Conservation (phyloP, 768 basidiomycete species). For the Phanerodontia chrysosporium region DNA sequence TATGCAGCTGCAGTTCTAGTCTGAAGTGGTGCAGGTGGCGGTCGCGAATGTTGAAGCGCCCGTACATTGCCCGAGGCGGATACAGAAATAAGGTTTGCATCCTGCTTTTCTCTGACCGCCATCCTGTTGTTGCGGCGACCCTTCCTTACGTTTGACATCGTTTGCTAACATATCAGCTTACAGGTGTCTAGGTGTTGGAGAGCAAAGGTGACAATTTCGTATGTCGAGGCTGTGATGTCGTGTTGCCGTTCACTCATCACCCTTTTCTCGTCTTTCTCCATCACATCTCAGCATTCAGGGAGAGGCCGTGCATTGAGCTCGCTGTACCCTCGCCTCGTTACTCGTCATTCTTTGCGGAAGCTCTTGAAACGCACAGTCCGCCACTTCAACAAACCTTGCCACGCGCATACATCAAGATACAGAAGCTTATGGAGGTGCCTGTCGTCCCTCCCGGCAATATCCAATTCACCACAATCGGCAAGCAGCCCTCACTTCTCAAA, state of each 20-base stretch:
- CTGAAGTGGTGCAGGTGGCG: too few species aligned
- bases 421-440: too few species aligned
- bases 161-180: background rate
- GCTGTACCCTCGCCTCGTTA: too few species aligned
- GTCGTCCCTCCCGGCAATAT: background rate
- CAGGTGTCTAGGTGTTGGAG: background rate
- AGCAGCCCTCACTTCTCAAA: constrained; percentile 46
- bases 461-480: constrained; percentile 49
- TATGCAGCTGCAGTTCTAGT: too few species aligned
- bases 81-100: background rate
- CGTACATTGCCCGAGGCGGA: background rate
- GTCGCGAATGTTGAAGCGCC: background rate
- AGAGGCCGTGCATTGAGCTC: too few species aligned
- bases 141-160: background rate
- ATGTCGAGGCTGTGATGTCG: background rate
- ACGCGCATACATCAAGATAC: too few species aligned
- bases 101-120: background rate
- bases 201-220: background rate
- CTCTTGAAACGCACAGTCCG: too few species aligned
- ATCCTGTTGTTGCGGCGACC: background rate
- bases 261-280: too few species aligned
- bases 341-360: too few species aligned
- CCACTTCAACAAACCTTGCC: too few species aligned
- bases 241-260: too few species aligned
- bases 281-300: too few species aligned